These are phyloP conservation scores for Pythium sukuiense DNA, from an alignment of 352 stramenopile species.

Conservation along the genomic window DNA sequence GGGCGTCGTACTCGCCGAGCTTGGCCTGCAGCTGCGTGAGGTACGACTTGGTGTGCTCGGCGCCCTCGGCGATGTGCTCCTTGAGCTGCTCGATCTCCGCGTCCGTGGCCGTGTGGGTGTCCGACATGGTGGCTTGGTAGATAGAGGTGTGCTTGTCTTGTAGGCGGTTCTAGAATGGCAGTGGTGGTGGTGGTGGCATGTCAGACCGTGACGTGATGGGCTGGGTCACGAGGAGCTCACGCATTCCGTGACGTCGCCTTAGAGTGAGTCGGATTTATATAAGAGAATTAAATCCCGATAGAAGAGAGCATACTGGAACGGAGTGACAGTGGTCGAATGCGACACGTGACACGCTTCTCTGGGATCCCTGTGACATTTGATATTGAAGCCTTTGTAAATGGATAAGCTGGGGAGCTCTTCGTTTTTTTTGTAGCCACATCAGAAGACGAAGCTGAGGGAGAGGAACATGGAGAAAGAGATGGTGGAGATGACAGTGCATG, in stretches of 20 bases:
- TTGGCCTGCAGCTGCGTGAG: constrained; percentile 38
- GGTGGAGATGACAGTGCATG: not conserved
- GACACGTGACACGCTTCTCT: constrained; percentile 2
- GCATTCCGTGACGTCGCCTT: not conserved
- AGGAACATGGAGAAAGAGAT: not conserved
- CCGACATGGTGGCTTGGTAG: not conserved
- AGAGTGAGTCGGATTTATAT: constrained; percentile 1
- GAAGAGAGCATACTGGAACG: not conserved
- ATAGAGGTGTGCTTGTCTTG: not conserved
- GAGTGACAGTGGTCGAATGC: not conserved
- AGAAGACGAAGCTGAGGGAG: not conserved
- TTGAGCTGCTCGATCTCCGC: constrained; percentile 62
- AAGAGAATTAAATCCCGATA: not conserved
- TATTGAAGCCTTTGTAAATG: not conserved
- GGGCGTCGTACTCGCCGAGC: constrained; percentile 55
- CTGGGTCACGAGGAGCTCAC: not conserved
- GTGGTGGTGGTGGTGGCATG: not conserved
- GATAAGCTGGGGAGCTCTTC: not conserved
- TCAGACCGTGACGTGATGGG: not conserved
- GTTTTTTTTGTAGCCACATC: not conserved
- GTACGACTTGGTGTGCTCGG: constrained; percentile 78
- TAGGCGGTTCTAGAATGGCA: constrained; percentile 4
- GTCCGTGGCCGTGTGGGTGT: constrained; percentile 17
- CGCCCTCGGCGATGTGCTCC: constrained; percentile 64
- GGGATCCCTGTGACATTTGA: not conserved